Evolutionary conservation across 1,284 basidiomycete species (phyloP).

Genomic region (Ganoderma leucocontextum): DNA sequence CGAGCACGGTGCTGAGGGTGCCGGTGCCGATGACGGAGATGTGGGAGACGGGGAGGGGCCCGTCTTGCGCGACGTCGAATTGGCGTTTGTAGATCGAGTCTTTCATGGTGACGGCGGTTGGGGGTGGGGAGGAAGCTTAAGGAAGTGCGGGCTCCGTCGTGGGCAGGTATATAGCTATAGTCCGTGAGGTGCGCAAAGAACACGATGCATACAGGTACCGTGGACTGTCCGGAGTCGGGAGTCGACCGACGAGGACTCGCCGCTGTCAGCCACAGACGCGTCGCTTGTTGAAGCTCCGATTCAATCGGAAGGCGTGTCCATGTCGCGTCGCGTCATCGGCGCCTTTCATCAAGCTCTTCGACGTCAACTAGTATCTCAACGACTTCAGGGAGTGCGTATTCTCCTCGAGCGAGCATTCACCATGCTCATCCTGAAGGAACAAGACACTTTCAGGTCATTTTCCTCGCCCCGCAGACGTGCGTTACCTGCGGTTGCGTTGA

Average conservation of each 20-base stretch:
- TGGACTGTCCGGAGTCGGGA: too few species aligned
- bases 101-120: slow-evolving; percentile 1
- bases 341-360: background rate
- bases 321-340: slow-evolving; percentile 2
- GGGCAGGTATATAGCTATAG: background rate
- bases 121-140: background rate
- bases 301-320: background rate
- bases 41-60: background rate
- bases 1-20: slow-evolving; percentile 15
- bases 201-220: too few species aligned
- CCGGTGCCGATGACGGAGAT: slow-evolving; percentile 17
- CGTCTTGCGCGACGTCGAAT: slow-evolving; percentile 10
- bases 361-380: background rate
- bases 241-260: too few species aligned
- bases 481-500: background rate
- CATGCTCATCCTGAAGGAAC: background rate
- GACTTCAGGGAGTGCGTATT: background rate
- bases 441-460: background rate
- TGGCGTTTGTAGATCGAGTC: slow-evolving; percentile 18
- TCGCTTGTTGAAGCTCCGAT: background rate
- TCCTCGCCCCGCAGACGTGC: background rate
- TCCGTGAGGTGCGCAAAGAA: background rate
- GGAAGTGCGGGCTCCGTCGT: background rate
- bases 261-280: slow-evolving; percentile 1
- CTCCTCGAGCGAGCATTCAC: too few species aligned